Percentiles rank a stretch among this genome's conserved stretches.
These are phyloP conservation scores for Hypoxylon lienhwacheense DNA, from an alignment of 495 filamentous ascomycete species.

Conservation along the genomic window DNA sequence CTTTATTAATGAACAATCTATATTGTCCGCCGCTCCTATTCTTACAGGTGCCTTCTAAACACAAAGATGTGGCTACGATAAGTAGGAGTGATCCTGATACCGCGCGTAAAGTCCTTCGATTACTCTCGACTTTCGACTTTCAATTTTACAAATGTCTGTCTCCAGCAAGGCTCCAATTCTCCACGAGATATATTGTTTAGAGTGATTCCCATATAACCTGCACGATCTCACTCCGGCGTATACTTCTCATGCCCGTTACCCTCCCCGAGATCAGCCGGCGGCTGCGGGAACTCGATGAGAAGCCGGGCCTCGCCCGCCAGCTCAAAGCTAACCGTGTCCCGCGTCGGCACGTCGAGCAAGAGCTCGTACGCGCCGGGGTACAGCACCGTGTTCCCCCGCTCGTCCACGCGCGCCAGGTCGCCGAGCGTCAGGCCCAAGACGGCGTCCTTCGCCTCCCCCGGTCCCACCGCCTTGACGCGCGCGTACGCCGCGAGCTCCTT, in stretches of 20 bases:
- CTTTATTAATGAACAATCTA: no score
- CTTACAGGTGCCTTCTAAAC: no score
- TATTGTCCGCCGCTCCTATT: no score
- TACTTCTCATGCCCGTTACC: slow-evolving; percentile 35
- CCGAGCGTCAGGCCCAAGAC: slow-evolving; percentile 58
- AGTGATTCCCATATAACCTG: neutral
- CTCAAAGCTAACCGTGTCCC: slow-evolving; percentile 43
- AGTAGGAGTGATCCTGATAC: no score
- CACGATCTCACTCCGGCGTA: slow-evolving; percentile 1
- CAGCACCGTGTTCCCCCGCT: slow-evolving; percentile 59
- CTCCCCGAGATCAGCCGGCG: slow-evolving; percentile 30
- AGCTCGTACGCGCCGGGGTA: slow-evolving; percentile 68
- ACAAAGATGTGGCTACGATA: no score
- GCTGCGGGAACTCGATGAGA: slow-evolving; percentile 37
- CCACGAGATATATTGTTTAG: no score
- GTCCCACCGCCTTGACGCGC: slow-evolving; percentile 51
- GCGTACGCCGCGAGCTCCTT: slow-evolving; percentile 66
- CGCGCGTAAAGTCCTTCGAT: no score
- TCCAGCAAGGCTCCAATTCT: no score
- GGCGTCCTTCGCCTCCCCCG: slow-evolving; percentile 43
- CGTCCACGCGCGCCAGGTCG: slow-evolving; percentile 60
- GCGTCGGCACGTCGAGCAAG: slow-evolving; percentile 54
- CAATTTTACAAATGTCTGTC: no score
- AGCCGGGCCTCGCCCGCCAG: slow-evolving; percentile 44
- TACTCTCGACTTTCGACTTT: no score